Evolutionary conservation across 768 basidiomycete genomes (phyloP).

Genomic region (Rhodotorula toruloides): DNA sequence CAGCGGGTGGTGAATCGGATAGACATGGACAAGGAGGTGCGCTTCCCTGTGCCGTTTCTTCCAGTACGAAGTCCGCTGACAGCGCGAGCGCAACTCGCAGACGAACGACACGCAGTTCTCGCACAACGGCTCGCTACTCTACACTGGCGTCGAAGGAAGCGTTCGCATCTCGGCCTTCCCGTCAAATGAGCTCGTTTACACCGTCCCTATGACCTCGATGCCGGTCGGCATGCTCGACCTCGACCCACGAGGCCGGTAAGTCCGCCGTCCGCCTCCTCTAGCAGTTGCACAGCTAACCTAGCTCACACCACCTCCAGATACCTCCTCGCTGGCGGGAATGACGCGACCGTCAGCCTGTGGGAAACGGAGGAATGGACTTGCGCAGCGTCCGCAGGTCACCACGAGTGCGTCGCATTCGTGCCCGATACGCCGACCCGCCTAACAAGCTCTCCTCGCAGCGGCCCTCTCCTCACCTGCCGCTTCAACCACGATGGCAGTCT

Average conservation of each 20-base stretch:
- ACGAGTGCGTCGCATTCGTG: constrained; percentile 28
- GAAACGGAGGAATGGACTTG: constrained; percentile 40
- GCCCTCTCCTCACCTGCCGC: constrained; percentile 18
- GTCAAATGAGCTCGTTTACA: constrained; percentile 20
- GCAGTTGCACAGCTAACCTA: not conserved
- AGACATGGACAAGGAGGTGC: constrained; percentile 24
- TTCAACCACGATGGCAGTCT: constrained; percentile 34
- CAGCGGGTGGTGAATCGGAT: constrained; percentile 17
- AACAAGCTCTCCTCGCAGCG: constrained; percentile 1
- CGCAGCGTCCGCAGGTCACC: constrained; percentile 20
- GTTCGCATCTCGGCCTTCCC: constrained; percentile 28
- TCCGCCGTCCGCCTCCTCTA: not conserved
- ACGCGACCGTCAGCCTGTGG: constrained; percentile 39
- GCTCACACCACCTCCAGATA: constrained; percentile 17
- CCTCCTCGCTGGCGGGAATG: constrained; percentile 38
- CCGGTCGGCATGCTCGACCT: constrained; percentile 29
- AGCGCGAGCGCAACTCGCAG: not conserved
- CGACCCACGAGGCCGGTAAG: constrained; percentile 40
- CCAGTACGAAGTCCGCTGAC: not conserved
- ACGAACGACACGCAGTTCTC: constrained; percentile 40
- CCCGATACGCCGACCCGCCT: not conserved
- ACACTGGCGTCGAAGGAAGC: constrained; percentile 23
- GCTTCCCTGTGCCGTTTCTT: not conserved
- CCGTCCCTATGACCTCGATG: constrained; percentile 13
- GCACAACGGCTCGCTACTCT: constrained; percentile 37